phyloP scores from a whole-genome alignment of 768 basidiomycete species.

The Russula lepida region DNA sequence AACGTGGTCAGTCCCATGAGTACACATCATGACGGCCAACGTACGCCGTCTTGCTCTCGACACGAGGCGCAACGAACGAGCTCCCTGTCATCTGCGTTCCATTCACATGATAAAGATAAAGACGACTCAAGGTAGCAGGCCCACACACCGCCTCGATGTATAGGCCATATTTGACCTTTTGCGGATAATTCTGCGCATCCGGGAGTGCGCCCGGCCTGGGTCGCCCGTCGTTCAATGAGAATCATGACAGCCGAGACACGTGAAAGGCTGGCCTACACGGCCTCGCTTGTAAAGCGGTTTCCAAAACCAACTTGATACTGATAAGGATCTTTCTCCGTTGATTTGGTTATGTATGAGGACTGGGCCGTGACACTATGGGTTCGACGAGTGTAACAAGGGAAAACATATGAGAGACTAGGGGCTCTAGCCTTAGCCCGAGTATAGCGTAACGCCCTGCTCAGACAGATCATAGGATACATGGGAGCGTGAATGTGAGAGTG shows the following conservation, averaged over 20 bases:
- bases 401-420: not conserved
- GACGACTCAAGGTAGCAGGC: not conserved
- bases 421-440: not conserved
- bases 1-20: not conserved
- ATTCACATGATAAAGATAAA: not conserved
- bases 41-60: constrained; percentile 44
- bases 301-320: constrained; percentile 52
- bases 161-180: constrained; percentile 53
- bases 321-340: constrained; percentile 44
- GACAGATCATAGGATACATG: not conserved
- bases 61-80: constrained; percentile 50
- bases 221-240: not conserved
- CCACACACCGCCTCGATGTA: constrained; percentile 48
- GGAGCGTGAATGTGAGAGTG: no score
- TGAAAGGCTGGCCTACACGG: constrained; percentile 34
- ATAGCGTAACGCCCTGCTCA: not conserved
- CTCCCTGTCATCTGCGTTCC: constrained; percentile 46
- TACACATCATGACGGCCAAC: constrained; percentile 14
- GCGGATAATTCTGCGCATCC: constrained; percentile 50
- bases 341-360: constrained; percentile 30
- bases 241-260: not conserved
- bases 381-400: not conserved
- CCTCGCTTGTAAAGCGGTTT: constrained; percentile 48
- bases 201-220: constrained; percentile 49
- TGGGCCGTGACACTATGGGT: constrained; percentile 32